Percentiles rank a stretch among this genome's conserved stretches.
These are phyloP conservation scores for Sergeia podlipaevii DNA, from an alignment of 208 protist species.

Conservation along the genomic window DNA sequence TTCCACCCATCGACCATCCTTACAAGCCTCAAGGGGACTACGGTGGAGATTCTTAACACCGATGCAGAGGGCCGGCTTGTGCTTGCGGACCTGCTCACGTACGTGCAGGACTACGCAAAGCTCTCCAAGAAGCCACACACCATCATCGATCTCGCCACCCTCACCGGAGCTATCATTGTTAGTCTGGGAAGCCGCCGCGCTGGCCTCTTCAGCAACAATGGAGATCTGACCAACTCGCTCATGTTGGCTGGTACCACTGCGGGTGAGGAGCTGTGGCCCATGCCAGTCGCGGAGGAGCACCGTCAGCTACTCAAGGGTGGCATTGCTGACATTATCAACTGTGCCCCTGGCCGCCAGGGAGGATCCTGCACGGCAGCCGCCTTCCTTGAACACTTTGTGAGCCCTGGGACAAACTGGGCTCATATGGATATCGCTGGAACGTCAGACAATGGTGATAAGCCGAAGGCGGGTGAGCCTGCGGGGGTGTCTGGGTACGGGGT, in stretches of 20 bases:
- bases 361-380: slow-evolving; percentile 85
- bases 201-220: slow-evolving; percentile 60
- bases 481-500: slow-evolving; percentile 82
- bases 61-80: slow-evolving; percentile 92
- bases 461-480: slow-evolving; percentile 56
- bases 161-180: slow-evolving; percentile 86
- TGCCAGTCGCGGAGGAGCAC: slow-evolving; percentile 86
- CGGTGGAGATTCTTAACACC: slow-evolving; percentile 90
- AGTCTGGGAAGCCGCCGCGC: slow-evolving; percentile 74
- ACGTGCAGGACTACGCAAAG: slow-evolving; percentile 62
- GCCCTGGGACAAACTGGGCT: slow-evolving; percentile 50
- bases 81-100: slow-evolving; percentile 88
- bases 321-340: slow-evolving; percentile 68
- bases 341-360: slow-evolving; percentile 36
- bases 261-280: slow-evolving; percentile 83
- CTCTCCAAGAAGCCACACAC: slow-evolving; percentile 53
- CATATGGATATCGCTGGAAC: slow-evolving; percentile 85
- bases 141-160: slow-evolving; percentile 89
- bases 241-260: slow-evolving; percentile 43
- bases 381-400: slow-evolving; percentile 77
- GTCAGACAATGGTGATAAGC: slow-evolving; percentile 55
- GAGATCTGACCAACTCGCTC: slow-evolving; percentile 32
- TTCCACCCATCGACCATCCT: slow-evolving; percentile 83
- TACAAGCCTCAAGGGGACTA: slow-evolving; percentile 70
- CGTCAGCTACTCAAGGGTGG: slow-evolving; percentile 58